These are phyloP conservation scores for Entrophospora sp. DNA, from an alignment of 192 early-diverging fungal genomes.

Conservation along the genomic window DNA sequence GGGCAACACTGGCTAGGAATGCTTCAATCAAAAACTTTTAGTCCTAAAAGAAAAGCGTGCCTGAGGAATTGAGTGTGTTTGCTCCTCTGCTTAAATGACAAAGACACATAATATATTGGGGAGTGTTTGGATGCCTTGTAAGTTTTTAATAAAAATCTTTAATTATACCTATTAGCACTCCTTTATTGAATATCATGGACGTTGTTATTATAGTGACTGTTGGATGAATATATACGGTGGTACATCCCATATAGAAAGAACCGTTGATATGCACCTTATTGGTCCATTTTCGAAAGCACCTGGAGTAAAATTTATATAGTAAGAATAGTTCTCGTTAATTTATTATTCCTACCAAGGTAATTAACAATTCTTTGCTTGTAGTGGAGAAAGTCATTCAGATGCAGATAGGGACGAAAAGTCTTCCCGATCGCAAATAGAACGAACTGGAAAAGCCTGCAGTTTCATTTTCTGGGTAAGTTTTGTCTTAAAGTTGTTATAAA, in stretches of 20 bases:
- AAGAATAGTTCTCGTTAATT: background rate
- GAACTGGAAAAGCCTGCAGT: conserved; percentile 14
- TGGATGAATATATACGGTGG: background rate
- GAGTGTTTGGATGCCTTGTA: conserved; percentile 8
- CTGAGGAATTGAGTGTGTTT: background rate
- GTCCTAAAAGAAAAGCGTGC: background rate
- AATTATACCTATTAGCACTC: background rate
- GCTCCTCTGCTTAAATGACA: background rate
- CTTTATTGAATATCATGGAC: too few species aligned
- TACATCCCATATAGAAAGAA: conserved; percentile 6
- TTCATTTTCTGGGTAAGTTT: conserved; percentile 15
- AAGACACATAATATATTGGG: conserved; percentile 5
- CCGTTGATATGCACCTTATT: conserved; percentile 3
- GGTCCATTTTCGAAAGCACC: conserved; percentile 11
- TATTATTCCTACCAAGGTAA: background rate
- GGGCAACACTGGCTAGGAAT: too few species aligned
- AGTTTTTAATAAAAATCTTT: conserved; percentile 12
- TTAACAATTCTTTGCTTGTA: conserved; percentile 10
- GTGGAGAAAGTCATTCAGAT: conserved; percentile 13
- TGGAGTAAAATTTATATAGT: conserved; percentile 13
- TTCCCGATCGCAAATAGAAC: background rate
- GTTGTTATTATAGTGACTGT: conserved; percentile 1
- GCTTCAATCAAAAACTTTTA: background rate
- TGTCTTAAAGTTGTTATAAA: too few species aligned
- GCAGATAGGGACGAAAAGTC: conserved; percentile 15